Base-by-base conservation (phyloP, 441 rosid genomes). In the Cnidoscolus chayamansa region DNA sequence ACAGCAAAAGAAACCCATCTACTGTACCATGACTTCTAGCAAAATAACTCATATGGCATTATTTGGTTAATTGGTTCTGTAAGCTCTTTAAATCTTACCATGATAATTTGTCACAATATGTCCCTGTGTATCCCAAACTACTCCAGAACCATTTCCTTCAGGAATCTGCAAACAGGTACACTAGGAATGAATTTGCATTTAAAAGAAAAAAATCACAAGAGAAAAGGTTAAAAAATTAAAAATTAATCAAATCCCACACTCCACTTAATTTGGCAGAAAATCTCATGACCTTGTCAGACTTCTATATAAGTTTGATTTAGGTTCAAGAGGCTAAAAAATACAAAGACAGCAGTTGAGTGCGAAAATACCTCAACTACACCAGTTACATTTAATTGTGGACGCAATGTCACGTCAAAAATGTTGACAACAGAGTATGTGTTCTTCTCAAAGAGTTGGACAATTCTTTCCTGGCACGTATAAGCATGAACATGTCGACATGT, bases 81-180 rank as follows among this genome's bases (percentile, higher is more conserved):
- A 25, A 11, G 40, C 40, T 69, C 67, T 4, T 19, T 32, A 31
- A 85, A 16, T 79, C 85, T 83, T 86, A 92, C 98, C 98, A 62
- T 94, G 98, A 84, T 89, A 94, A 79, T 94, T 94, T 37, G 98
- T 94, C 62, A 94, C 94, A 67, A 94, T 85, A 78, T 94, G 97
- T 66, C 98, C 98, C 66, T 84, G 78, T 72, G 68, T 86, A 82
- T 90, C 89, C 97, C 98, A 94, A 58, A 94, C 95, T n/a, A 92
- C 97, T 35, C 98, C 98, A 30, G 98, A 94, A 61, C 98, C 98
- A 78, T 94, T 94, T 81, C 97, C 98, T 87, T 94, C 97, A 2
- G 97, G 98, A 82, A 94, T 82, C 98, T 94, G 86, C 54, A 20
- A 71, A 76, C 57, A 68, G 20, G 51, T n/a, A 64, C 35, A 30